Percentiles rank a stretch among this genome's conserved stretches.
These are phyloP conservation scores for Ramalina peruviana DNA, from an alignment of 495 filamentous ascomycete genomes.

Conservation along the genomic window DNA sequence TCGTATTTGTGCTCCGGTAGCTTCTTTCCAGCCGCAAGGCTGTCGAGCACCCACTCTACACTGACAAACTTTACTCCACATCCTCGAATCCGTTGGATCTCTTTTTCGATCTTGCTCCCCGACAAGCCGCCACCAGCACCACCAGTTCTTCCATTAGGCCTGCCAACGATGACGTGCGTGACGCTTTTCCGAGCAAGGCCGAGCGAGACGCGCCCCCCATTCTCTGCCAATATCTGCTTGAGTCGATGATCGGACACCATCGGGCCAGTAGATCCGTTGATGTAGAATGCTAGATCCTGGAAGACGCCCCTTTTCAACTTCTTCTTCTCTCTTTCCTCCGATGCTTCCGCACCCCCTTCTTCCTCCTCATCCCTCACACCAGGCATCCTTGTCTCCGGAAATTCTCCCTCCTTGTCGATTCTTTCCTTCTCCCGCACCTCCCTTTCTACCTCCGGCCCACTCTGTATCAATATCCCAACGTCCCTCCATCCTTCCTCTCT, in stretches of 20 bases:
- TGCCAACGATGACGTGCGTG: conserved; percentile 77
- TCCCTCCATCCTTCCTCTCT: conserved; percentile 28
- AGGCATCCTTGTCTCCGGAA: conserved; percentile 11
- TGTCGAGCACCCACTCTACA: conserved; percentile 51
- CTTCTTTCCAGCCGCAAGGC: conserved; percentile 59
- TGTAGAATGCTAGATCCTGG: conserved; percentile 54
- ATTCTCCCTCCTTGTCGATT: conserved; percentile 1
- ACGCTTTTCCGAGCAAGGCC: conserved; percentile 56
- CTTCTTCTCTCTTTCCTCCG: conserved; percentile 14
- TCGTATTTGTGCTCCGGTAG: conserved; percentile 61
- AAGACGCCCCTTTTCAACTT: conserved; percentile 39
- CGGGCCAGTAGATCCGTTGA: conserved; percentile 79
- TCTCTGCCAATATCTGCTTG: conserved; percentile 57
- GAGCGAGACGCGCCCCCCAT: conserved; percentile 58
- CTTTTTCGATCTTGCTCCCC: conserved; percentile 68
- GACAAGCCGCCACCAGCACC: conserved; percentile 69
- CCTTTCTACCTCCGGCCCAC: conserved; percentile 19
- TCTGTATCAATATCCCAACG: conserved; percentile 27
- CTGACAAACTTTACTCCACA: conserved; percentile 65
- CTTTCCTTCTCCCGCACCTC: conserved; percentile 11
- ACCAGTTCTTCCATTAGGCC: conserved; percentile 30
- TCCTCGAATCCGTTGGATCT: conserved; percentile 50
- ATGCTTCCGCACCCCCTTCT: conserved; percentile 9
- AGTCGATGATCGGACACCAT: conserved; percentile 74
- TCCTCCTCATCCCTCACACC: conserved; percentile 20